Evolutionary conservation across 116 monocot genomes (phyloP), one percentile per base, ranked within the genome.

Genomic region (Cymodocea nodosa): DNA sequence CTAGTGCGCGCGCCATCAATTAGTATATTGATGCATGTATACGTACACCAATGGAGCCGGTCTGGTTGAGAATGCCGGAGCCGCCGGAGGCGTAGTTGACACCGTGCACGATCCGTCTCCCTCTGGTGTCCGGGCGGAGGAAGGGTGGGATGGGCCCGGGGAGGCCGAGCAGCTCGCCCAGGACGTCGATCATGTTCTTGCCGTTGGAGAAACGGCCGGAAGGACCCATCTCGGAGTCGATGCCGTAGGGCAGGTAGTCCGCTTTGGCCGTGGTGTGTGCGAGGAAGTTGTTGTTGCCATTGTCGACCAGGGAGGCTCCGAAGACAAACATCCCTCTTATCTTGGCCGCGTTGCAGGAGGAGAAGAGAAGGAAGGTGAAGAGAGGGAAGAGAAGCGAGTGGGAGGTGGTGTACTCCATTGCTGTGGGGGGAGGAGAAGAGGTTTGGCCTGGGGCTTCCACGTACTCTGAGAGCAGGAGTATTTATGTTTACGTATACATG

Each of bases 121-220:
- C 81, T 19, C 15, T 62, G 5, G 87, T 87, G 6, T 18, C 56
- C 6, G 87, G 83, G 52, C 80, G 78, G 6, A 67, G 51, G 64
- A 87, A 87, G 4, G 83, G 81, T 0, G 87, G 87, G 23, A 87
- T 75, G 5, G 74, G 66, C 2, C 48, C 19, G 2, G 72, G 83
- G 30, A 87, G 68, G 36, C 54, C 23, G 25, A 87, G 81, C 15
- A 78, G 74, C 71, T 78, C 76, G 0, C 87, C 83, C 11, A 87
- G 78, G 2, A 57, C 83, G 50, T 87, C 87, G 35, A 87, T 48
- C 59, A 60, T 23, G 59, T 87, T 87, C 62, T 71, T 73, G 15
- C 81, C 87, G 50, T 87, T 87, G 50, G 87, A 87, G 78, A 87
- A 87, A 67, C 87, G 69, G 5, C 87, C 87, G 1, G 87, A 74